Percentiles rank a stretch among this genome's conserved stretches.
These are phyloP conservation scores for Penicillium griseofulvum DNA, from an alignment of 2,329 filamentous ascomycete genomes.

Conservation along the genomic window DNA sequence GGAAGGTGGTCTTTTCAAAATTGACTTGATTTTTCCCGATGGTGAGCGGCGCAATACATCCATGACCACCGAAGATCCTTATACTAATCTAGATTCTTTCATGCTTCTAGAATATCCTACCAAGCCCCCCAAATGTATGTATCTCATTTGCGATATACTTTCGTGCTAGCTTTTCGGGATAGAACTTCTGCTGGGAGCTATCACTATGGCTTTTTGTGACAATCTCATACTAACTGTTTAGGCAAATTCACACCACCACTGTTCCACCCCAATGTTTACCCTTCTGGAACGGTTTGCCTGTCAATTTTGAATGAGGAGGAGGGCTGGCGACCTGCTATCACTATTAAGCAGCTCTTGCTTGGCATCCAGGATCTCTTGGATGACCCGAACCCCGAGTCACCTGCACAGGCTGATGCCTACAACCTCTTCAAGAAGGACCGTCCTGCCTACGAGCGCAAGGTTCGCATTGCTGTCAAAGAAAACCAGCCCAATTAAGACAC, in stretches of 20 bases:
- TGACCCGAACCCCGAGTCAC: conserved; percentile 94
- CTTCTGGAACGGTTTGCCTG: conserved; percentile 93
- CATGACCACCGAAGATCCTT: conserved; percentile 3
- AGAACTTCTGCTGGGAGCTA: background rate
- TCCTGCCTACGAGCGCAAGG: conserved; percentile 80
- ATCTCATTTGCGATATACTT: background rate
- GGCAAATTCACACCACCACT: conserved; percentile 95
- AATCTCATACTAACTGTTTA: conserved; percentile 38
- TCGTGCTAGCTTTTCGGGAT: too few relatives aligned
- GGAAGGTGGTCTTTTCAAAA: conserved; percentile 96
- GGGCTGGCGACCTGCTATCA: conserved; percentile 97
- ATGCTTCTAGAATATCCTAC: conserved; percentile 80
- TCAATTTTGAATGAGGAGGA: conserved; percentile 98
- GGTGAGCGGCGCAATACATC: conserved; percentile 55
- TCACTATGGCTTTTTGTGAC: background rate
- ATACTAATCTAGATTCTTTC: conserved; percentile 13
- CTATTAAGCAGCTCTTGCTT: conserved; percentile 93
- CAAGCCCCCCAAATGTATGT: conserved; percentile 95
- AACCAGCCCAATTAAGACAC: conserved; percentile 86
- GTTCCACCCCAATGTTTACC: conserved; percentile 98
- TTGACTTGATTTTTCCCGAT: conserved; percentile 89
- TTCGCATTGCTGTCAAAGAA: conserved; percentile 81
- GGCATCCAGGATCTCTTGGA: conserved; percentile 95
- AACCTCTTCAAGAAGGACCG: conserved; percentile 93
- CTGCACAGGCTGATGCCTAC: conserved; percentile 95